Base-by-base conservation (phyloP, 2,329 filamentous ascomycete species). In the Dactylellina sp. region DNA sequence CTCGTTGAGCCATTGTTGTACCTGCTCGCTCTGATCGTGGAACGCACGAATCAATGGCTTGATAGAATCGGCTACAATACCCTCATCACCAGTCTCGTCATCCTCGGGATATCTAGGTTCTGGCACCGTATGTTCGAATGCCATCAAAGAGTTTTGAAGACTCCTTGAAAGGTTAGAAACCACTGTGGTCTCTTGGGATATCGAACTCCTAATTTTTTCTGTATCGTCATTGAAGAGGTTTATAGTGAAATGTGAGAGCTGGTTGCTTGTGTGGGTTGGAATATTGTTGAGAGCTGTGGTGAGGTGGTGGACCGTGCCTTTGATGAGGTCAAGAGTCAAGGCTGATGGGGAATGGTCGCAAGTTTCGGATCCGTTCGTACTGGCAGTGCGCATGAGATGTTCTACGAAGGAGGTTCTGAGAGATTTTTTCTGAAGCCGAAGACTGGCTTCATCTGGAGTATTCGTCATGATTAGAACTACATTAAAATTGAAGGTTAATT, bases 161-260 rank as follows among this genome's bases (percentile, higher is more conserved):
- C 46, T 74, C 22, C 49, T 50, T 2, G 55, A 66, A 14, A 74
- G 62, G n/a, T 20, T 74, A 1, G 61, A 65, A 14, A 74, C 57
- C 11, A 61, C 28, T 12, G 44, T 44, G 39, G 52, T 47, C 39
- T 74, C 68, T 18, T 53, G 37, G 7, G 40, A 56, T 37, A 74
- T 74, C 18, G 60, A 61, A 12, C 55, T 50, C 12, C 68, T 16
- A 14, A 74, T 74, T 32, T 52, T 60, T 4, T 65, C 55, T 5
- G 68, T 60, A 4, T 74, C 68, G 18, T 74, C 68, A 42, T 65
- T 65, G 55, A 74, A 74, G 39, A 74, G 52, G n/a, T 74, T 74
- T 12, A 62, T 60, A 6, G 61, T 74, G 53, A 74, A 66, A 14
- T 61, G 53, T 2, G 68, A 74, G 28, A 60, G 46, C 47, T 66